These are phyloP conservation scores for Colletotrichum aenigma DNA, from an alignment of 2,329 filamentous ascomycete species.

Conservation along the genomic window DNA sequence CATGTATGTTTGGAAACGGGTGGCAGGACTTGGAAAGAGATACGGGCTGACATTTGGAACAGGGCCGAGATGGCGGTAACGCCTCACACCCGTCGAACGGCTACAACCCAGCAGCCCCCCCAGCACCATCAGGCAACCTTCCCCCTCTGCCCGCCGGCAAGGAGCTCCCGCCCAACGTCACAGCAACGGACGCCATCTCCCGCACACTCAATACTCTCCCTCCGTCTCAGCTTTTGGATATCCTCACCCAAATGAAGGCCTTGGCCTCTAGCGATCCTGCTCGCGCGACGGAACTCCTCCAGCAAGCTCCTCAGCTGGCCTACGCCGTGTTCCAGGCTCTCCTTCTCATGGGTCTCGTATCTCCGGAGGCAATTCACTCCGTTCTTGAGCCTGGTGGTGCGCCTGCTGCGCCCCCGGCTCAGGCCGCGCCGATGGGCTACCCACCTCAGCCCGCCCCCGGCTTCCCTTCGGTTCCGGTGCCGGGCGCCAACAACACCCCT, in stretches of 20 bases:
- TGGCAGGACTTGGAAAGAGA: neutral
- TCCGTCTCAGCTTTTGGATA: conserved; percentile 87
- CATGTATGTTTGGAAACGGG: neutral
- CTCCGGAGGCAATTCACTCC: conserved; percentile 79
- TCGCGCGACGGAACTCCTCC: conserved; percentile 84
- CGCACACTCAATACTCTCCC: conserved; percentile 87
- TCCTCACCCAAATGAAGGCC: conserved; percentile 92
- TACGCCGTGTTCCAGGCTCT: conserved; percentile 96
- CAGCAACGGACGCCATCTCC: conserved; percentile 88
- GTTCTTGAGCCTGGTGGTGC: conserved; percentile 69
- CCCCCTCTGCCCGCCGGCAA: conserved; percentile 85
- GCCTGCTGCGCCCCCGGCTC: conserved; percentile 35
- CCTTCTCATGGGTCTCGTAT: conserved; percentile 90
- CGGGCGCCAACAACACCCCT: conserved; percentile 49
- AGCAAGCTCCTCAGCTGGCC: conserved; percentile 87
- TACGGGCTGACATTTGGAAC: neutral
- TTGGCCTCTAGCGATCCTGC: conserved; percentile 82
- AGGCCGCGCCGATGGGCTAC: conserved; percentile 14
- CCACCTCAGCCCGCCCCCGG: conserved; percentile 28
- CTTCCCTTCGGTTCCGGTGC: conserved; percentile 37
- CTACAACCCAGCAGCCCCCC: conserved; percentile 30
- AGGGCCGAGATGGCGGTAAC: conserved; percentile 19
- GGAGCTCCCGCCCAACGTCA: conserved; percentile 82
- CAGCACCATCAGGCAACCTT: conserved; percentile 56
- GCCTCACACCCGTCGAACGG: conserved; percentile 29